A percentile compares a stretch with the other conserved stretches of the same genome.
Conservation (phyloP, 208 protist genomes). For the Polymyxa betae region DNA sequence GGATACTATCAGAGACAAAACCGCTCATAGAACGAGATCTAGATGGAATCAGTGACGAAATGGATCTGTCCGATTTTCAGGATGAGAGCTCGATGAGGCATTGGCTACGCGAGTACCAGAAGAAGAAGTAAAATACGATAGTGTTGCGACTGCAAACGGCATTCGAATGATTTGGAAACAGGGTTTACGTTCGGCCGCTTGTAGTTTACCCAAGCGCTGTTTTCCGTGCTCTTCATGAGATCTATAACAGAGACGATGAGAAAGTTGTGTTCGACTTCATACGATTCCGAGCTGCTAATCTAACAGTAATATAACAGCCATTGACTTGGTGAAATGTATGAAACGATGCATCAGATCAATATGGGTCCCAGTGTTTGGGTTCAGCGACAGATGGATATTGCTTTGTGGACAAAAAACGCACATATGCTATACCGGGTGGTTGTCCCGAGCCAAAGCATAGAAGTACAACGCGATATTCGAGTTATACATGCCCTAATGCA, state of each 20-base stretch:
- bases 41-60: no score
- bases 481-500: background rate
- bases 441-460: background rate
- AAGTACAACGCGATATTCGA: background rate
- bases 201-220: background rate
- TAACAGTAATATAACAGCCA: background rate
- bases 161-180: no score
- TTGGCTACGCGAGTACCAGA: background rate
- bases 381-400: background rate
- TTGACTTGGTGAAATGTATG: background rate
- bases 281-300: background rate
- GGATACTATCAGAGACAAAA: no score
- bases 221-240: background rate
- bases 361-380: background rate
- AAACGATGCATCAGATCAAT: background rate
- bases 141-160: no score
- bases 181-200: background rate
- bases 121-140: no score
- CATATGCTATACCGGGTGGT: background rate
- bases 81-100: background rate
- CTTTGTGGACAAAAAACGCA: background rate
- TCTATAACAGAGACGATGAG: background rate
- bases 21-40: no score
- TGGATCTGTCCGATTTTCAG: no score
- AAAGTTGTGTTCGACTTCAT: background rate